These are phyloP conservation scores for Metarhizium rileyi DNA, from an alignment of 2,329 filamentous ascomycete genomes.

Conservation along the genomic window DNA sequence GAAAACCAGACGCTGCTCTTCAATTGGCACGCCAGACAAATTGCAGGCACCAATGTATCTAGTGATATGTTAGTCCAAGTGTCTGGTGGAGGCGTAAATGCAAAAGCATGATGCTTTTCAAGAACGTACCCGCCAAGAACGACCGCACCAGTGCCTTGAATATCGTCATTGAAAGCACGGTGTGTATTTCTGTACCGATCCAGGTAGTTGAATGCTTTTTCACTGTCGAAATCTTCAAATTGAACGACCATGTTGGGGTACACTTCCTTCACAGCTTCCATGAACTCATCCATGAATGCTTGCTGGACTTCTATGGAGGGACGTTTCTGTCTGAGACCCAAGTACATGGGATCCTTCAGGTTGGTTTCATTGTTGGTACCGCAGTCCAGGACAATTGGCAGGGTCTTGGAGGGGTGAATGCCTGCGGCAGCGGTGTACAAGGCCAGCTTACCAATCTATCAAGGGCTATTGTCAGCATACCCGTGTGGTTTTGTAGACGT, in stretches of 20 bases:
- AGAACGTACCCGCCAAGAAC: conserved; percentile 65
- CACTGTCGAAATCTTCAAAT: conserved; percentile 95
- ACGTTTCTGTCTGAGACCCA: conserved; percentile 79
- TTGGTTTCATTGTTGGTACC: conserved; percentile 59
- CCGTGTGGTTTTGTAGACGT: background rate
- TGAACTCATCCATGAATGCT: conserved; percentile 95
- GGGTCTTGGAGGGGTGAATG: conserved; percentile 81
- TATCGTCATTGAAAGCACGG: conserved; percentile 98
- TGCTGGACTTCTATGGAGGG: conserved; percentile 68
- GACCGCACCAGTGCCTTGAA: conserved; percentile 94
- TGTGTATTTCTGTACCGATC: conserved; percentile 81
- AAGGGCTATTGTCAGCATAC: background rate
- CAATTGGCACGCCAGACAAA: conserved; percentile 71
- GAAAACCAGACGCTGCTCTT: conserved; percentile 92
- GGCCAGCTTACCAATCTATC: conserved; percentile 77
- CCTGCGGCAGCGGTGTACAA: conserved; percentile 94
- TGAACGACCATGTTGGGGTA: conserved; percentile 66
- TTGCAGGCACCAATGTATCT: conserved; percentile 65
- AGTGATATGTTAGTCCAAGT: conserved; percentile 45
- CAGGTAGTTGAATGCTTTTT: conserved; percentile 82
- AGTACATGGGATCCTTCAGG: conserved; percentile 66
- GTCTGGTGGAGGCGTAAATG: background rate
- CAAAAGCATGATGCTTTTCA: conserved; percentile 1
- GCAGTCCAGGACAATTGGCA: conserved; percentile 57
- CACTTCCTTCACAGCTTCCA: conserved; percentile 75